Percentiles rank a stretch among this genome's conserved stretches.
Conservation (phyloP, 2,329 filamentous ascomycete species). For the Seiridium unicorne region DNA sequence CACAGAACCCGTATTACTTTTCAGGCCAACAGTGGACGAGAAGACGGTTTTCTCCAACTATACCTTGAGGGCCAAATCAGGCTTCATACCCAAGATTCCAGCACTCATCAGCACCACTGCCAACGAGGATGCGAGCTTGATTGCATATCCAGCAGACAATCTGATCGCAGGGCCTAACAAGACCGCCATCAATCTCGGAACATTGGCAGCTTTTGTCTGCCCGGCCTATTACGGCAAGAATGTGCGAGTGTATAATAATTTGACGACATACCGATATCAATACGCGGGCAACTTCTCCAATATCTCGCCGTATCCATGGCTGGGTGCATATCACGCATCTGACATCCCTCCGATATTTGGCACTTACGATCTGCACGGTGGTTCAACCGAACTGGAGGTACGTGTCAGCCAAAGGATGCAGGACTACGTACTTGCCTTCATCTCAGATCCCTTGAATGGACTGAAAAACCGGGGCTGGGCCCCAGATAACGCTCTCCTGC, state of each 20-base stretch:
- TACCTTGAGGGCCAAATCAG: conserved; percentile 22
- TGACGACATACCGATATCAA: conserved; percentile 38
- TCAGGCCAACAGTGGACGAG: conserved; percentile 29
- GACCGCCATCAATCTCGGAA: conserved; percentile 2
- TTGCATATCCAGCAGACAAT: conserved; percentile 16
- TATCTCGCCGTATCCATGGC: conserved; percentile 34
- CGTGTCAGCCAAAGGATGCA: conserved; percentile 5
- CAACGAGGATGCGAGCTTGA: conserved; percentile 22
- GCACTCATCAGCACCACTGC: conserved; percentile 23
- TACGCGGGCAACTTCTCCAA: conserved; percentile 39
- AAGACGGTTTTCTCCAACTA: conserved; percentile 32
- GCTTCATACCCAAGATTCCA: conserved; percentile 24
- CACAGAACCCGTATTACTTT: conserved; percentile 24
- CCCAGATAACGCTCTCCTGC: neutral
- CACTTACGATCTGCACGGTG: conserved; percentile 20
- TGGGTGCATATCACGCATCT: conserved; percentile 30
- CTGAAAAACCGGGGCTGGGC: neutral
- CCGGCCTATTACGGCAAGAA: conserved; percentile 17
- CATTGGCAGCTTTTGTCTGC: conserved; percentile 18
- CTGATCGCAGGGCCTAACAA: conserved; percentile 4
- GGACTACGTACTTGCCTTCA: neutral
- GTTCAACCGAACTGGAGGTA: conserved; percentile 19
- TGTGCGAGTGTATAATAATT: conserved; percentile 15
- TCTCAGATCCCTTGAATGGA: conserved; percentile 1
- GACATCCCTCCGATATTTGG: conserved; percentile 25